Evolutionary conservation across 352 stramenopile genomes (phyloP).

Genomic region (Phytopythium cucurbitacearum): DNA sequence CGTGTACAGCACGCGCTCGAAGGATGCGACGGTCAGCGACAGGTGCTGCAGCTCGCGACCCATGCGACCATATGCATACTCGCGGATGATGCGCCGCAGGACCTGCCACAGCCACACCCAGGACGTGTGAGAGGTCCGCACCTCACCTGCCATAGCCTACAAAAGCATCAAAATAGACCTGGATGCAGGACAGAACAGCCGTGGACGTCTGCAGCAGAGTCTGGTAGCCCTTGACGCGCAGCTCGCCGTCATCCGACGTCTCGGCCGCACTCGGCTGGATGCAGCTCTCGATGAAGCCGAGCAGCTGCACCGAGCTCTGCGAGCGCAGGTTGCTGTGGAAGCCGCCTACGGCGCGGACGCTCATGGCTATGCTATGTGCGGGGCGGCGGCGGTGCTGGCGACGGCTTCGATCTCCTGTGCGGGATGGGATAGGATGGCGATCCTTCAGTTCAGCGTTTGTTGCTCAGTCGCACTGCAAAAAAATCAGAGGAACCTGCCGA

Average conservation of each 20-base stretch:
- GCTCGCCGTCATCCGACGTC: slow-evolving; percentile 57
- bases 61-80: slow-evolving; percentile 80
- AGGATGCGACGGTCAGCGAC: slow-evolving; percentile 79
- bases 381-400: too few species aligned
- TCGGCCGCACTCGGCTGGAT: slow-evolving; percentile 37
- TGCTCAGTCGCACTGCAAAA: too few species aligned
- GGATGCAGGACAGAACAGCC: slow-evolving; percentile 71
- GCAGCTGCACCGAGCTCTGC: slow-evolving; percentile 81
- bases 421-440: too few species aligned
- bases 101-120: slow-evolving; percentile 16
- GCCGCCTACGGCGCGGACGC: background rate
- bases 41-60: slow-evolving; percentile 82
- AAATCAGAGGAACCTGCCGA: too few species aligned
- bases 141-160: background rate
- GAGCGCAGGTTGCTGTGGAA: slow-evolving; percentile 40
- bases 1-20: slow-evolving; percentile 81
- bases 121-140: background rate
- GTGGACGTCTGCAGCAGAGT: slow-evolving; percentile 68
- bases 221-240: slow-evolving; percentile 70
- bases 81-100: slow-evolving; percentile 78
- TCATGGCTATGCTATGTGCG: too few species aligned
- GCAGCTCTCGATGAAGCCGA: slow-evolving; percentile 73
- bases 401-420: too few species aligned
- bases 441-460: too few species aligned
- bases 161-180: slow-evolving; percentile 8